These are phyloP conservation scores for Aleurites moluccanus DNA, from an alignment of 441 rosid genomes.

Conservation along the genomic window DNA sequence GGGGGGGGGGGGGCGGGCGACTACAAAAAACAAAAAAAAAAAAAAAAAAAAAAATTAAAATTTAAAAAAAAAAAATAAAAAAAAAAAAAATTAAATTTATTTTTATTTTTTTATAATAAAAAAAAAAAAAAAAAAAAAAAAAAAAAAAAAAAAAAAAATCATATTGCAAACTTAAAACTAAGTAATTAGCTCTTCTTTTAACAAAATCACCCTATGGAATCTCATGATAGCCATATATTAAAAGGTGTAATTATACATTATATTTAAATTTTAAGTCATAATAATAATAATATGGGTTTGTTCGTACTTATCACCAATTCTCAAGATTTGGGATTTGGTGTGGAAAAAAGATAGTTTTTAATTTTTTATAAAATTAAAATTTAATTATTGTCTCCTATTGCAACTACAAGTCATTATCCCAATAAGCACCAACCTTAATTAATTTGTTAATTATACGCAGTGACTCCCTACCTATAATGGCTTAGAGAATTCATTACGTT, in stretches of 20 bases:
- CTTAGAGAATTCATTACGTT: too few species aligned
- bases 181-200: conserved; percentile 30
- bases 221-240: conserved; percentile 5
- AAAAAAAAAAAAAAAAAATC: too few species aligned
- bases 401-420: conserved; percentile 34
- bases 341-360: not conserved
- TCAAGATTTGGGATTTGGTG: conserved; percentile 17
- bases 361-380: not conserved
- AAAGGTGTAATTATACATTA: not conserved
- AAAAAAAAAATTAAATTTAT: too few species aligned
- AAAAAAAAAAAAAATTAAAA: too few species aligned
- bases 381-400: conserved; percentile 27
- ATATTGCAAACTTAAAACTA: not conserved
- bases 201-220: conserved; percentile 11
- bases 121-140: too few species aligned
- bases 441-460: conserved; percentile 20
- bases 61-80: too few species aligned
- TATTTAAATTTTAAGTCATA: conserved; percentile 3
- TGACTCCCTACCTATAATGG: conserved; percentile 27
- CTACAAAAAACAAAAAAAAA: too few species aligned
- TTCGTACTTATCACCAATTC: conserved; percentile 8
- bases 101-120: too few species aligned
- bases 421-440: conserved; percentile 36
- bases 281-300: not conserved
- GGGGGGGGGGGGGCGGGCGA: too few species aligned